Conservation (phyloP, 345 rosid species). For the Syzygium oleosum region DNA sequence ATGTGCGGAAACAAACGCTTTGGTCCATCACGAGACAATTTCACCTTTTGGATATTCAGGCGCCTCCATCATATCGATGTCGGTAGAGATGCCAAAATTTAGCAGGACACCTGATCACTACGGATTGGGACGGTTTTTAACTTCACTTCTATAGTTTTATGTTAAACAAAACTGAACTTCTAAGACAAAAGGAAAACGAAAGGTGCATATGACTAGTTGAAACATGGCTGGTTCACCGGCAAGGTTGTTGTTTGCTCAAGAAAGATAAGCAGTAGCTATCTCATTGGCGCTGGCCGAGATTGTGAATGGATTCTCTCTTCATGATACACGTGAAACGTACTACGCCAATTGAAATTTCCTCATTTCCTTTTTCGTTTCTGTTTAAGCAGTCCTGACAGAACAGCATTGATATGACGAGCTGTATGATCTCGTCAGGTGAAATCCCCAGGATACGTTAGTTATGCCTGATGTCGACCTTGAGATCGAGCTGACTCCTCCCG, state of each 20-base stretch:
- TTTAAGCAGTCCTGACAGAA: neutral
- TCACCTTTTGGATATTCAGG: neutral
- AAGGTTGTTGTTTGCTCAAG: neutral
- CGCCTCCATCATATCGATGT: neutral
- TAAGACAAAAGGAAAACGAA: neutral
- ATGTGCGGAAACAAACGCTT: neutral
- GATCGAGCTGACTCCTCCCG: neutral
- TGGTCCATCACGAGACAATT: neutral
- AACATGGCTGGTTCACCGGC: neutral
- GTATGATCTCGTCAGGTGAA: neutral
- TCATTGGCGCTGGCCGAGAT: neutral
- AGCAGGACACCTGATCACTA: neutral
- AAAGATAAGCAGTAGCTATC: neutral
- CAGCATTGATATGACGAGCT: neutral
- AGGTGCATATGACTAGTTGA: neutral
- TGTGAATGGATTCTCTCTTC: neutral
- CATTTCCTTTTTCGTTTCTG: neutral
- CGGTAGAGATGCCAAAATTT: neutral
- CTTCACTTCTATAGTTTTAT: neutral
- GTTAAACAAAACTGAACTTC: neutral
- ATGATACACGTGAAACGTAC: neutral
- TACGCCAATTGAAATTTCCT: neutral
- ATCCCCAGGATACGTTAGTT: neutral
- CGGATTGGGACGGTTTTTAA: neutral
- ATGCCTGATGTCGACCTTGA: neutral